These are phyloP conservation scores for Phytophthora foliorum DNA, from an alignment of 352 stramenopile genomes.

Conservation along the genomic window DNA sequence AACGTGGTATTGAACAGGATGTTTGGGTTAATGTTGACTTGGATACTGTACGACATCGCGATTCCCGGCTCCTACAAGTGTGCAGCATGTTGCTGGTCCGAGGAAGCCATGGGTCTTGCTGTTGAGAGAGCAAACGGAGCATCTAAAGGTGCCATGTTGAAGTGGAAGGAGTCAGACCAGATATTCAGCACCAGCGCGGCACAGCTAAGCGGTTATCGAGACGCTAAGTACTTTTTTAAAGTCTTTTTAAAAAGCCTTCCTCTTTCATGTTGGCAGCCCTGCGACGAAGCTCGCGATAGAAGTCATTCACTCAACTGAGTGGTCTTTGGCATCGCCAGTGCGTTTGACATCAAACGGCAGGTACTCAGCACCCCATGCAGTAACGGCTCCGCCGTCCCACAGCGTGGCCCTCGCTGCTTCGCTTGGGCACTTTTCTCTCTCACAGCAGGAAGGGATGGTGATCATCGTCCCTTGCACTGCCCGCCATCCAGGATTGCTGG, in stretches of 20 bases:
- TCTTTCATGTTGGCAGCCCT: too few species aligned
- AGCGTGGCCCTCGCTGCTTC: neutral
- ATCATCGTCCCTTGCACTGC: slow-evolving; percentile 15
- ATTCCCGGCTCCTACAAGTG: too few species aligned
- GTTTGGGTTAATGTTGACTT: neutral
- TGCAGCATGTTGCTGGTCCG: neutral
- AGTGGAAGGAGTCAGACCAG: slow-evolving; percentile 20
- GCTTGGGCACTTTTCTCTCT: slow-evolving; percentile 14
- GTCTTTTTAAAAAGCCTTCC: too few species aligned
- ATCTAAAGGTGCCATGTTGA: slow-evolving; percentile 6
- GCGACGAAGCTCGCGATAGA: too few species aligned
- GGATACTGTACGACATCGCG: neutral
- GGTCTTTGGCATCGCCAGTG: too few species aligned
- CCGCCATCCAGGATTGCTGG: slow-evolving; percentile 10
- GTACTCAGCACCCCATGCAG: neutral
- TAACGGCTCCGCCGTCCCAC: slow-evolving; percentile 1
- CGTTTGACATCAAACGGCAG: neutral
- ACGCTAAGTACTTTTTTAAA: too few species aligned
- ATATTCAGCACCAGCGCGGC: slow-evolving; percentile 10
- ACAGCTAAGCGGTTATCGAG: too few species aligned
- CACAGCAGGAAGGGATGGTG: slow-evolving; percentile 15
- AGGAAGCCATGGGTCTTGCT: neutral
- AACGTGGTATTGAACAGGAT: slow-evolving; percentile 2
- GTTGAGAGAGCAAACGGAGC: neutral
- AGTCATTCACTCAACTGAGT: too few species aligned